Conservation (phyloP, 352 stramenopile species). For the Globisporangium apiculatum region DNA sequence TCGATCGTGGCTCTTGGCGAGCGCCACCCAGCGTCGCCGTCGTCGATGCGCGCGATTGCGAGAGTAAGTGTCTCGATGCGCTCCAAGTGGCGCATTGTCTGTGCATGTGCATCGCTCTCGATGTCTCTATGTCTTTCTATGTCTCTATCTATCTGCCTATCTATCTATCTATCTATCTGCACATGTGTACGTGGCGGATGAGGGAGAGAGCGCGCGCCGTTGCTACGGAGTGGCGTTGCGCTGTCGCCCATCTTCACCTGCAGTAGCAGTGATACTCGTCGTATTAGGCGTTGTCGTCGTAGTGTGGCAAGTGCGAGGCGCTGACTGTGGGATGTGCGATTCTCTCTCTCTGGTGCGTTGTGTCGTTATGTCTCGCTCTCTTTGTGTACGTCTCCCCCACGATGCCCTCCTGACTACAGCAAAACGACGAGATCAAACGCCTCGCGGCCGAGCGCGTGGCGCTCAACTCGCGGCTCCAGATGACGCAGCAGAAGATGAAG, state of each 20-base stretch:
- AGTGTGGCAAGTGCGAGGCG: too few relatives aligned
- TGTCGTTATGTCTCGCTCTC: neutral
- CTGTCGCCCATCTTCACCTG: too few relatives aligned
- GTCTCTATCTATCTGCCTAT: neutral
- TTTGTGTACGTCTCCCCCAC: neutral
- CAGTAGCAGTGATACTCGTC: too few relatives aligned
- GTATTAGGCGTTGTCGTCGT: too few relatives aligned
- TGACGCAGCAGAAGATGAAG: slow-evolving; percentile 43
- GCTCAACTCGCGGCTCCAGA: slow-evolving; percentile 38
- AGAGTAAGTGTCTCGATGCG: slow-evolving; percentile 14
- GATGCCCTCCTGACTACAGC: slow-evolving; percentile 12
- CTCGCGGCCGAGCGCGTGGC: slow-evolving; percentile 34
- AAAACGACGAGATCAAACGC: slow-evolving; percentile 51
- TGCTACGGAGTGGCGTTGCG: too few relatives aligned
- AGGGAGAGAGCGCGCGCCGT: too few relatives aligned
- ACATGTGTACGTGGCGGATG: neutral
- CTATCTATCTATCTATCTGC: neutral
- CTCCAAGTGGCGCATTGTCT: slow-evolving; percentile 13
- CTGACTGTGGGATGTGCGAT: neutral
- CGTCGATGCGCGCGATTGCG: slow-evolving; percentile 12
- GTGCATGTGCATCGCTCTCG: slow-evolving; percentile 12
- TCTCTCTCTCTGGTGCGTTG: neutral
- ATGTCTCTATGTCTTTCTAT: neutral
- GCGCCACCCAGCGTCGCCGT: neutral
- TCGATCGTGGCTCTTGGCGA: neutral